Conservation (phyloP, 2,329 filamentous ascomycete genomes). For the Penicillium occitanis region DNA sequence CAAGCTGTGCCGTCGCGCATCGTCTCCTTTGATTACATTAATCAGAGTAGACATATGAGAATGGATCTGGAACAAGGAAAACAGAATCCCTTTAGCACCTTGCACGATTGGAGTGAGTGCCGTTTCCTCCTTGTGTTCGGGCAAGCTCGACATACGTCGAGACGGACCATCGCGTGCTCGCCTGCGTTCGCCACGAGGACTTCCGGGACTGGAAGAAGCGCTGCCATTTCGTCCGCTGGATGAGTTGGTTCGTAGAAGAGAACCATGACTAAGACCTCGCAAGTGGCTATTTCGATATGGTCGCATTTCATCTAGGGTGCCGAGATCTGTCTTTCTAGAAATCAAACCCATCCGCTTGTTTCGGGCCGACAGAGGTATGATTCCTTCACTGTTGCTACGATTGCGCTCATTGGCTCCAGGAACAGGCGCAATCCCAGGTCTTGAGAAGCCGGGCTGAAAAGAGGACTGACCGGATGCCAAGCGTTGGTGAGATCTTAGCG, state of each 20-base stretch:
- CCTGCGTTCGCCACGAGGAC: constrained; percentile 44
- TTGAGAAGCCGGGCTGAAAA: constrained; percentile 53
- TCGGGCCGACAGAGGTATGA: constrained; percentile 50
- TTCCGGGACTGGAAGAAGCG: constrained; percentile 32
- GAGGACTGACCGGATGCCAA: constrained; percentile 47
- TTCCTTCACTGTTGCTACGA: constrained; percentile 63
- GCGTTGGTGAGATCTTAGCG: constrained; percentile 76
- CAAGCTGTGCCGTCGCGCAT: constrained; percentile 51
- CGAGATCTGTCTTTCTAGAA: constrained; percentile 54
- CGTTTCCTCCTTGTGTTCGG: constrained; percentile 54
- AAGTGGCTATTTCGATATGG: constrained; percentile 56
- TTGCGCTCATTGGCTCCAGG: constrained; percentile 61
- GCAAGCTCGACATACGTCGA: constrained; percentile 57
- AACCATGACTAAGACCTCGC: constrained; percentile 59
- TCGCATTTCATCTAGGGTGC: constrained; percentile 53
- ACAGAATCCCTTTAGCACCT: constrained; percentile 56
- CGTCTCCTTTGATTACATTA: constrained; percentile 49
- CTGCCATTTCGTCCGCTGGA: constrained; percentile 25
- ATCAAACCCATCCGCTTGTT: constrained; percentile 63
- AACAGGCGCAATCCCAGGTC: constrained; percentile 72
- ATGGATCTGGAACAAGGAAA: constrained; percentile 55
- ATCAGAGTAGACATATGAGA: constrained; percentile 49
- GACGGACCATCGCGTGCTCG: constrained; percentile 46
- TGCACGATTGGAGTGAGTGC: constrained; percentile 54
- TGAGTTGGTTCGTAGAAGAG: constrained; percentile 46